Evolutionary conservation across 139 green algal genomes (phyloP), one percentile per base, ranked within the genome.

Genomic region (Desmodesmus armatus): DNA sequence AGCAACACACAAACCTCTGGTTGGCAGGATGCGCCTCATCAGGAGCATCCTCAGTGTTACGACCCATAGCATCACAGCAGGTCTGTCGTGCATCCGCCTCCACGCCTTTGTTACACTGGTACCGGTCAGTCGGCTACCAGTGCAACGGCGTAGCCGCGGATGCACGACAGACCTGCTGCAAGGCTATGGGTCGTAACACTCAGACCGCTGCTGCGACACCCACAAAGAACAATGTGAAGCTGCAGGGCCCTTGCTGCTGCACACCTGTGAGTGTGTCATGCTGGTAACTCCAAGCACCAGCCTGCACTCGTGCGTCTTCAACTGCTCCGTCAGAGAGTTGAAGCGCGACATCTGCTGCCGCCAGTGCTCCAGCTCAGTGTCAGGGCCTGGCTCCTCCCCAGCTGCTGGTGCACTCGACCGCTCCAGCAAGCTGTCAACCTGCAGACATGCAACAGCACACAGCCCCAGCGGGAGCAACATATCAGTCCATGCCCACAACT

Each of bases 301-400:
- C 82, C 91, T 92, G 88, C 89, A 93, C 70, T 95, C 93, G 53
- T 92, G 92, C 33, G 66, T 87, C 85, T 97, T 96, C 41, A 98
- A 91, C 91, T 97, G 95, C 92, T 98, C 94, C 0, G 91, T 95
- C 58, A 98, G 86, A 25, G 87, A 91, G 85, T 96, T 96, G 82
- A 98, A 93, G 88, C 94, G 95, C 31, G 90, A 89, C 91, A 96
- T 95, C 31, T 94, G 91, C 0, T 80, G 85, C 31, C 95, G 91
- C 96, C 96, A 98, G 90, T 94, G 96, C 81, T 97, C 91, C 7
- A 98, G 88, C 94, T 98, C 96, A 29, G 92, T 94, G 84, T 97
- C 92, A 13, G 96, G 96, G 1, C 96, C 96, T 58, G 87, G 90
- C 82, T 95, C 90, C 37, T 93, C 91, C 27, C 82, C 88, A 49